phyloP scores from a whole-genome alignment of 768 basidiomycete genomes.

The Lentinula guzmanii region DNA sequence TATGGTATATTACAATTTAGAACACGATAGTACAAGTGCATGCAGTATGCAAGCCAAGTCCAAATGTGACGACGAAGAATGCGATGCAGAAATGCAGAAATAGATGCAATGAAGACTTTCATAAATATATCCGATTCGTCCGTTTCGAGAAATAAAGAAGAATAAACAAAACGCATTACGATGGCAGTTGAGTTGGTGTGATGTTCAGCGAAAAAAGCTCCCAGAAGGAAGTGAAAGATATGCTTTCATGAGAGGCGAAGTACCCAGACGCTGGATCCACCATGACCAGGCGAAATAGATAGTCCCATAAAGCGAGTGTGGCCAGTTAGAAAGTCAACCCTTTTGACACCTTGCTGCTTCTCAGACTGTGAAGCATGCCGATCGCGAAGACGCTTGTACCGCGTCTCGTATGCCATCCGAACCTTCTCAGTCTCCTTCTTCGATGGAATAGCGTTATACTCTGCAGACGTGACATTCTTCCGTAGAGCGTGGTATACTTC shows the following conservation, averaged over 20 bases:
- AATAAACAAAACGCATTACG: not conserved
- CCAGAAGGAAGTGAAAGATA: not conserved
- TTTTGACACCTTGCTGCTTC: slow-evolving; percentile 40
- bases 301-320: slow-evolving; percentile 32
- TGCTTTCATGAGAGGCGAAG: not conserved
- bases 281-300: not conserved
- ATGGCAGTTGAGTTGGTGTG: not conserved
- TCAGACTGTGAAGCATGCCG: slow-evolving; percentile 28
- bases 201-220: not conserved
- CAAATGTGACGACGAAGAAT: not conserved
- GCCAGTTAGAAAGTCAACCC: slow-evolving; percentile 47
- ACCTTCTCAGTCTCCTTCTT: slow-evolving; percentile 25
- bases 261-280: not conserved
- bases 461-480: slow-evolving; percentile 27
- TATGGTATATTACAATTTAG: not conserved
- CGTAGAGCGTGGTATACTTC: slow-evolving; percentile 40
- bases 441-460: slow-evolving; percentile 31
- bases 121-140: not conserved
- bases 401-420: slow-evolving; percentile 33
- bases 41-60: not conserved
- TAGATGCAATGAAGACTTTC: not conserved
- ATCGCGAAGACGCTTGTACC: slow-evolving; percentile 30
- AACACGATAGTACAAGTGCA: not conserved
- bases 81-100: not conserved
- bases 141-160: not conserved